phyloP scores from a whole-genome alignment of 495 filamentous ascomycete genomes.

The Astrocystis sublimbata region DNA sequence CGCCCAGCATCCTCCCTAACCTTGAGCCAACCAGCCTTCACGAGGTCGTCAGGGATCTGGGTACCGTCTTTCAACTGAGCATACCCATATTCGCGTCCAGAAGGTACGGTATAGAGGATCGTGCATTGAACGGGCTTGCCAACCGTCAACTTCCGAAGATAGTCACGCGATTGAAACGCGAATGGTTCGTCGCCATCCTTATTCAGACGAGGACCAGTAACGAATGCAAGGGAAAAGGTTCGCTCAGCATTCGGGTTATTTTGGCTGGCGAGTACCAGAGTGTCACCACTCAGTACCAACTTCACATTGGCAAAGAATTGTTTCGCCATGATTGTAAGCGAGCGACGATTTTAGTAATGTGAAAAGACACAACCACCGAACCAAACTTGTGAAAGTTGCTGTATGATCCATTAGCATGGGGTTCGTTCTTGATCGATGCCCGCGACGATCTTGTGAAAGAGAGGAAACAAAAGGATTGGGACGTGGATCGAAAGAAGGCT shows the following conservation, averaged over 20 bases:
- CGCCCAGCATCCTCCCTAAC: slow-evolving; percentile 88
- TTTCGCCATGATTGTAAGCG: slow-evolving; percentile 37
- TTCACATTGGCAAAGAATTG: slow-evolving; percentile 78
- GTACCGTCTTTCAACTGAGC: slow-evolving; percentile 72
- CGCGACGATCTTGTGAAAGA: neutral
- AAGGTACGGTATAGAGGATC: slow-evolving; percentile 77
- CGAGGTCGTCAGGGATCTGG: slow-evolving; percentile 72
- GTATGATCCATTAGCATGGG: neutral
- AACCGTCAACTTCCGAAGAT: slow-evolving; percentile 76
- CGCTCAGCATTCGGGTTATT: slow-evolving; percentile 77
- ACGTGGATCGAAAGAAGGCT: neutral
- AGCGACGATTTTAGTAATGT: slow-evolving; percentile 3
- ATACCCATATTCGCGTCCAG: slow-evolving; percentile 84
- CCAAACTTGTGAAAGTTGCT: slow-evolving; percentile 26
- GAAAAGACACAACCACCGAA: slow-evolving; percentile 10
- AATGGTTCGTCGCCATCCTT: slow-evolving; percentile 90
- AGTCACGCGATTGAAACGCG: slow-evolving; percentile 92
- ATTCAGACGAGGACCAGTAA: slow-evolving; percentile 80
- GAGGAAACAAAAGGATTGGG: neutral
- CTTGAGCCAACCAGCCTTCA: slow-evolving; percentile 86
- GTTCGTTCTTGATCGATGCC: neutral
- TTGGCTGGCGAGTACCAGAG: slow-evolving; percentile 72
- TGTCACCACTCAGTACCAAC: slow-evolving; percentile 89
- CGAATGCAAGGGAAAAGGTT: slow-evolving; percentile 84
- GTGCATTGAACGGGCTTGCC: slow-evolving; percentile 85